Evolutionary conservation across 441 rosid genomes (phyloP), one percentile per base, ranked within the genome.

Genomic region (Syzygium syzygioides): DNA sequence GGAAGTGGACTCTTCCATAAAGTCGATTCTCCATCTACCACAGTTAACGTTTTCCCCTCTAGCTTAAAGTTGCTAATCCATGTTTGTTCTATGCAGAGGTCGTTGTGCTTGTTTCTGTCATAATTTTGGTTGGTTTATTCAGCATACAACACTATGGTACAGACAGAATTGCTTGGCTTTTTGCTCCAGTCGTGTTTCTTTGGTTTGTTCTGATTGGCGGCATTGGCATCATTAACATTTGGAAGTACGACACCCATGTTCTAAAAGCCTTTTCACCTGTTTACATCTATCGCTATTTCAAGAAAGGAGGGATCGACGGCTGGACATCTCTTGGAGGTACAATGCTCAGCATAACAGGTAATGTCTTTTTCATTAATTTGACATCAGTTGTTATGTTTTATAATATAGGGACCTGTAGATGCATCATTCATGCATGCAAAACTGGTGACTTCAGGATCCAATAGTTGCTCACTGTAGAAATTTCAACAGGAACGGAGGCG

Each of bases 281-380:
- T 55, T 94, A 94, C 91, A 91, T 97, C 37, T 94, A 89, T 90
- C 96, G 94, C 30, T 97, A 97, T 90, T 93, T 97, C 50, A 94
- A 66, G 92, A 93, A 93, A 89, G 96, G 97, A 86, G 94, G 96
- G 59, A 93, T 79, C 89, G 92, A 93, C 48, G 92, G 94, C 5
- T 97, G 96, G 96, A 95, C 95, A 30, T 97, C 99, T 48, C 98
- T 97, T 54, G 98, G 99, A 89, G 99, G 99, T 88, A 91, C 96
- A 88, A 91, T 97, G 96, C 98, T 97, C 71, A 94, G 99, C 90
- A 97, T 97, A 89, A 97, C 98, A 68, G 99, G 99, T 95, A 91
- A 88, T 57, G 15, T 86, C 57, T 41, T 76, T 41, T 76, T 88
- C n/a, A 45, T 86, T 14, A 56, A 50, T 53, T 71, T 30, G 7